Evolutionary conservation across 164 flowering plant genomes (phyloP).

Genomic region (Magnolia kwangsiensis): DNA sequence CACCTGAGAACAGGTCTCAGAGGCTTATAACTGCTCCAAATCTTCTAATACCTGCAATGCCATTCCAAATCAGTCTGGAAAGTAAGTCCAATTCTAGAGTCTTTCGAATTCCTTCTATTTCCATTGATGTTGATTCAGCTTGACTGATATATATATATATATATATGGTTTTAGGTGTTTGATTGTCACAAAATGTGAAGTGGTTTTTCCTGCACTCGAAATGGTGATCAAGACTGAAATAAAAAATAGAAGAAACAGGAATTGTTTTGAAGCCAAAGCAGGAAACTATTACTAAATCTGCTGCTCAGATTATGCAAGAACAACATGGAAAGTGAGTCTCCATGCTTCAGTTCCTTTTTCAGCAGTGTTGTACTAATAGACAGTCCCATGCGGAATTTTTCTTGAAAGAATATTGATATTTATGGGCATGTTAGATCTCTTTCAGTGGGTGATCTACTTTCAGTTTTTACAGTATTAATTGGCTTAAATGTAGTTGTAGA

Average conservation of each 20-base stretch:
- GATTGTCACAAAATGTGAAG: conserved; percentile 57
- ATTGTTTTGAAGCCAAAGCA: conserved; percentile 73
- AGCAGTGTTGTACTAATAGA: neutral
- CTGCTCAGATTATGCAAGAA: conserved; percentile 78
- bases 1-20: too few species aligned
- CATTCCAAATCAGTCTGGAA: too few species aligned
- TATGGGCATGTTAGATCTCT: too few species aligned
- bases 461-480: too few species aligned
- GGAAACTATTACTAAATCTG: conserved; percentile 71
- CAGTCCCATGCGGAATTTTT: neutral
- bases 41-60: too few species aligned
- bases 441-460: too few species aligned
- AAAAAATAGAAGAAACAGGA: conserved; percentile 34
- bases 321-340: conserved; percentile 63
- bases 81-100: too few species aligned
- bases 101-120: too few species aligned
- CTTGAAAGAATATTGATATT: neutral
- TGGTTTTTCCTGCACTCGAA: conserved; percentile 77
- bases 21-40: too few species aligned
- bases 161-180: conserved; percentile 28
- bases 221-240: conserved; percentile 45
- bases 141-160: too few species aligned
- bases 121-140: too few species aligned
- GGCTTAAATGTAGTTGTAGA: too few species aligned
- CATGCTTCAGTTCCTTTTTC: neutral